Evolutionary conservation across 2,329 filamentous ascomycete species (phyloP).

Genomic region (Nemania sp.): DNA sequence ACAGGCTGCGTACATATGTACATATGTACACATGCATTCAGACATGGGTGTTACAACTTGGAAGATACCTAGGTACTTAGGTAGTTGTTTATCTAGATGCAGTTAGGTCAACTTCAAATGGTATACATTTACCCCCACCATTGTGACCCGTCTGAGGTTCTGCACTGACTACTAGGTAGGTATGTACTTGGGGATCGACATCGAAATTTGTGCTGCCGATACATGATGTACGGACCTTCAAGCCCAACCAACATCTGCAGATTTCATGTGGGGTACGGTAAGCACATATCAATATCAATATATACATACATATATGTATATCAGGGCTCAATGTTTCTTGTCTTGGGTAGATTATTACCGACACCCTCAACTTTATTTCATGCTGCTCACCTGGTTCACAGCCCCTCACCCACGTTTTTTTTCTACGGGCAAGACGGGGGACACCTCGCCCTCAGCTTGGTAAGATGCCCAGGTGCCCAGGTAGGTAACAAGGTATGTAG

Average conservation of each 20-base stretch:
- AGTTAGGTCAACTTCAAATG: background rate
- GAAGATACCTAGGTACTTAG: background rate
- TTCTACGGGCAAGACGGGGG: too few species aligned
- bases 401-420: background rate
- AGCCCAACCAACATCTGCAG: background rate
- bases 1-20: background rate
- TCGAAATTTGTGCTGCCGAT: constrained; percentile 15
- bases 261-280: constrained; percentile 1
- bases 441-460: constrained; percentile 7
- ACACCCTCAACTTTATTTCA: constrained; percentile 20
- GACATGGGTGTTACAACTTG: too few species aligned
- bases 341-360: constrained; percentile 26
- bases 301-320: constrained; percentile 16
- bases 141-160: too few species aligned
- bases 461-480: background rate
- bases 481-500: background rate
- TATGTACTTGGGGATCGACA: constrained; percentile 18
- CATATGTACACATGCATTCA: background rate
- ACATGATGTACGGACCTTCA: constrained; percentile 32
- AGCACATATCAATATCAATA: constrained; percentile 20
- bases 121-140: constrained; percentile 11
- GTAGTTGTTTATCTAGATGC: background rate
- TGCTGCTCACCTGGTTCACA: constrained; percentile 11
- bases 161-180: too few species aligned
- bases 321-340: constrained; percentile 10